A percentile compares a stretch with the other conserved stretches of the same genome.
Conservation (phyloP, 331 rosid genomes). For the Phaseolus coccineus region DNA sequence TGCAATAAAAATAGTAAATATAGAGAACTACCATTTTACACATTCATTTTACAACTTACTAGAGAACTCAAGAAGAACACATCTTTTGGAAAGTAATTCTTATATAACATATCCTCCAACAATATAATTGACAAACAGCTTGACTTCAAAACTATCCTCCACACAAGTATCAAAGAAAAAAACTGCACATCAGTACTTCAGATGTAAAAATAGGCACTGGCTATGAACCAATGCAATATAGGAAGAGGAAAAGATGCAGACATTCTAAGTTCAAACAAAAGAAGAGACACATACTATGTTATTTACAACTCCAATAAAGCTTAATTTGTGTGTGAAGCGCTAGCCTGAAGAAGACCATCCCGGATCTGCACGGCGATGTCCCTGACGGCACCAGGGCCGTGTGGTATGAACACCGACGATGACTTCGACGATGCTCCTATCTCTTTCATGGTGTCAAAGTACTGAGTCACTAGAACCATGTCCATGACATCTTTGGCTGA, state of each 20-base stretch:
- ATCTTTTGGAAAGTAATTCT: neutral
- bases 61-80: neutral
- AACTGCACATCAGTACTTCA: neutral
- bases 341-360: constrained; percentile 79
- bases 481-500: constrained; percentile 81
- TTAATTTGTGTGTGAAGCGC: constrained; percentile 29
- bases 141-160: constrained; percentile 4
- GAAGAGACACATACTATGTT: constrained; percentile 12
- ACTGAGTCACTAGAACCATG: constrained; percentile 87
- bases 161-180: neutral
- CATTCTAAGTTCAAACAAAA: constrained; percentile 7
- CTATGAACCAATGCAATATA: constrained; percentile 13
- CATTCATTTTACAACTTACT: neutral
- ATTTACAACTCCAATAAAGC: constrained; percentile 14
- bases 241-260: neutral
- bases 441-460: constrained; percentile 91
- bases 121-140: neutral
- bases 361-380: constrained; percentile 80
- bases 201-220: neutral
- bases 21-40: neutral
- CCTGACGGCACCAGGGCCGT: constrained; percentile 84
- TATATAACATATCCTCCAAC: neutral
- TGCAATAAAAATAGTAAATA: neutral
- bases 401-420: constrained; percentile 83
- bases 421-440: constrained; percentile 88